Percentiles rank a stretch among this genome's conserved stretches.
phyloP scores from a whole-genome alignment of 805 yeast genomes.

The Barnettozyma californica region DNA sequence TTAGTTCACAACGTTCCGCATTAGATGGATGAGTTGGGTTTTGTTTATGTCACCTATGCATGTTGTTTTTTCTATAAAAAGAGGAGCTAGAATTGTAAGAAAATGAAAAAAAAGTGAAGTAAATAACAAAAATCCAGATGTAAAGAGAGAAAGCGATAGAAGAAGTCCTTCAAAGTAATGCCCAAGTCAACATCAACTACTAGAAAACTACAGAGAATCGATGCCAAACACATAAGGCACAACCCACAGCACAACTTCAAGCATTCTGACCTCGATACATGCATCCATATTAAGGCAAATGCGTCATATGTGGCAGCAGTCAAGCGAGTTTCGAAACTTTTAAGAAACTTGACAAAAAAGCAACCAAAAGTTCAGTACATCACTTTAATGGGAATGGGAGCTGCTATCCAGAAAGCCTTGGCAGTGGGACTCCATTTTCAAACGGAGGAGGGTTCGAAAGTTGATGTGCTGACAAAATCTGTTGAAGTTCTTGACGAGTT shows the following conservation, averaged over 20 bases:
- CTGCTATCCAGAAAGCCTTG: constrained; percentile 58
- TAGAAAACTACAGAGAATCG: constrained; percentile 15
- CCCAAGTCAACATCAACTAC: background rate
- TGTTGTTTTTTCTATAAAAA: background rate
- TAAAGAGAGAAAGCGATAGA: no score
- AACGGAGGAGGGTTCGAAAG: constrained; percentile 40
- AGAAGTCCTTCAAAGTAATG: background rate
- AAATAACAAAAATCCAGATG: background rate
- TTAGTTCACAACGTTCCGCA: constrained; percentile 4
- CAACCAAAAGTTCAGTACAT: constrained; percentile 41
- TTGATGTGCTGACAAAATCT: constrained; percentile 60
- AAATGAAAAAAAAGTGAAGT: background rate
- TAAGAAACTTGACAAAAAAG: constrained; percentile 42
- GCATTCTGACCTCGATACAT: constrained; percentile 40
- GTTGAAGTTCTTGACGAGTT: constrained; percentile 72
- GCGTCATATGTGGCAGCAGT: constrained; percentile 74
- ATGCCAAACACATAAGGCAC: constrained; percentile 45
- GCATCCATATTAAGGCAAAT: constrained; percentile 51
- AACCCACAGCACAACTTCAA: constrained; percentile 43
- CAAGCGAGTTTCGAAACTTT: constrained; percentile 52
- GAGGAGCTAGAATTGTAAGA: background rate
- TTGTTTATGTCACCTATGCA: background rate
- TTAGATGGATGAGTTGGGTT: background rate
- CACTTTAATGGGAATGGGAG: constrained; percentile 71
- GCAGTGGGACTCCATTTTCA: constrained; percentile 58